Conservation (phyloP, 2,329 filamentous ascomycete species). For the Lojkania enalia region DNA sequence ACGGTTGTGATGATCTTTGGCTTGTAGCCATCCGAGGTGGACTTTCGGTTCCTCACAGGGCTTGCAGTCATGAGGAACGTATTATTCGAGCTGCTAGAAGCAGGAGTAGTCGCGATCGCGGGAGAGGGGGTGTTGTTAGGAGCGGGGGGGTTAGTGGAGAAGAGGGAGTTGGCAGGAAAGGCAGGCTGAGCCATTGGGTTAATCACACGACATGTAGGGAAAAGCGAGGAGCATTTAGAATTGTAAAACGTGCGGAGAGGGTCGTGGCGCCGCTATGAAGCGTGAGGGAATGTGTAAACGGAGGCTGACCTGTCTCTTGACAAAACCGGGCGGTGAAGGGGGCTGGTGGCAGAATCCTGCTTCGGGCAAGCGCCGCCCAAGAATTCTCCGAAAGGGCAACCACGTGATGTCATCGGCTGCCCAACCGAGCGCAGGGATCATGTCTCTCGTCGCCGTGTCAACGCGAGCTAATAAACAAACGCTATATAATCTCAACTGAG, state of each 20-base stretch:
- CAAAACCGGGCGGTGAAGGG: constrained; percentile 17
- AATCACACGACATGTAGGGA: constrained; percentile 8
- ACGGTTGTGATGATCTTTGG: constrained; percentile 72
- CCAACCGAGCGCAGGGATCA: constrained; percentile 10
- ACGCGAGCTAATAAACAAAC: constrained; percentile 39
- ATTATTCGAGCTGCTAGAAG: constrained; percentile 62
- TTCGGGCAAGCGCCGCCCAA: constrained; percentile 5
- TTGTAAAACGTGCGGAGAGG: constrained; percentile 18
- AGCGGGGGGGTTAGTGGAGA: constrained; percentile 18
- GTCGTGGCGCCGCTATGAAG: constrained; percentile 14
- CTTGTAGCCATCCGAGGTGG: constrained; percentile 73
- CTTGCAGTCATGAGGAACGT: constrained; percentile 87
- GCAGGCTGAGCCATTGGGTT: constrained; percentile 36
- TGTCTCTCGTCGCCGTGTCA: constrained; percentile 39
- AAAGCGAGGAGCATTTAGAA: constrained; percentile 13
- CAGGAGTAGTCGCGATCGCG: constrained; percentile 52
- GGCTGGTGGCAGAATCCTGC: constrained; percentile 10
- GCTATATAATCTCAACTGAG: constrained; percentile 36
- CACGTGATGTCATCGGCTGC: constrained; percentile 36
- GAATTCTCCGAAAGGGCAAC: constrained; percentile 10
- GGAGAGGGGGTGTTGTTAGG: constrained; percentile 40
- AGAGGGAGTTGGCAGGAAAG: constrained; percentile 24
- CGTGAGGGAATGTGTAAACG: constrained; percentile 25
- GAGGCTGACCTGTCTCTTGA: constrained; percentile 16
- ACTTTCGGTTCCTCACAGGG: constrained; percentile 58